Evolutionary conservation across 192 early-diverging fungal species (phyloP), one percentile per base, ranked within the genome.

Genomic region (Backusella macrospora): DNA sequence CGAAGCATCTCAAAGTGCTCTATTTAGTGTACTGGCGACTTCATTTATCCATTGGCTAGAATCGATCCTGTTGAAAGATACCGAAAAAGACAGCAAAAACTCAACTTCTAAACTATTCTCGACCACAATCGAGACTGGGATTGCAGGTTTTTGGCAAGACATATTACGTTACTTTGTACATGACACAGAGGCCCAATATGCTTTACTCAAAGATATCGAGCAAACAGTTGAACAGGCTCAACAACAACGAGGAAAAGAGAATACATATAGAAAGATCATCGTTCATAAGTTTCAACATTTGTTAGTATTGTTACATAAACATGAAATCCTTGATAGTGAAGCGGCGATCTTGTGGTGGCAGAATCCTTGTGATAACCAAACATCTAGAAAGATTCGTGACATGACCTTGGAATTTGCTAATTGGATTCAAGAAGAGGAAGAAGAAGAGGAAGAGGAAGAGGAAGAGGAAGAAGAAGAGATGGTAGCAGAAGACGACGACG

Each of bases 331-430:
- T 2, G 78, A 84, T 13, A 73, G 63, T 8, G 81, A 86, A 13
- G 82, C 82, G 0, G 70, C 84, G 15, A 29, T 80, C 1, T 68
- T 73, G 16, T 86, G 85, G 85, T 86, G 83, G 82, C 79, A 76
- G 6, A 55, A 55, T 26, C 67, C 44, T 26, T 62, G 75, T 7
- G 68, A 67, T 43, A 69, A 78, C 26, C 68, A 70, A n/a, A 52
- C 81, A 10, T 68, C 78, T 13, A 74, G 66, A 42, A 39, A 77
- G 66, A 65, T 78, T 52, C 69, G 47, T 43, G 14, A 55, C 14
- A 69, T 74, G 43, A 73, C 75, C 44, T 64, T 68, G n/a, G 73
- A 70, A 38, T 83, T 83, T 74, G 76, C 74, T 14, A 76, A 80
- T 45, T 83, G 76, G 75, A 68, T 83, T 21, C 76, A 83, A 52